Base-by-base conservation (phyloP, 2,329 filamentous ascomycete species). In the Sodiomyces alkalinus region DNA sequence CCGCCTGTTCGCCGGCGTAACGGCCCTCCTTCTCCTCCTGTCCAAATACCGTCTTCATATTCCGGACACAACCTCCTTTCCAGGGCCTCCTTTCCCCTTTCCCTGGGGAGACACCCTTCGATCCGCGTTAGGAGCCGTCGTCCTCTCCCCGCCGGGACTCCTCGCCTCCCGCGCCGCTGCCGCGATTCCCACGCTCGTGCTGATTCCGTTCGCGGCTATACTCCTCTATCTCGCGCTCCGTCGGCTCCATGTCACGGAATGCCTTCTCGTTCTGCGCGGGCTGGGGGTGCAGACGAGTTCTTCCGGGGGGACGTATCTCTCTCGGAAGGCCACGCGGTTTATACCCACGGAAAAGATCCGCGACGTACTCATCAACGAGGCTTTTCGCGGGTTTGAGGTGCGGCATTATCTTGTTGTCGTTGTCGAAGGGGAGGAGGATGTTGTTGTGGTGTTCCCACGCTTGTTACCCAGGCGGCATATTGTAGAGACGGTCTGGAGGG, bases 351-450 rank as follows among this genome's bases (percentile, higher is more conserved):
- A 79, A 24, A 76, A 82, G 53, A 92, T 98, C 33, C 81, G 81
- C 47, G 90, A 98, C 49, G 77, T 98, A 32, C 72, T 94, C 30
- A 80, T 98, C 28, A 85, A 94, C 49, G 90, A 98, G 59, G 90
- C 86, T 4, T 96, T 96, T 53, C 73, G 72, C 32, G 86, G 86
- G 1, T 92, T 94, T 45, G 82, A 86, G 54, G 85, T 96, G 19
- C 62, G 77, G 22, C 92, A 87, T 46, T 94, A 93, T 46, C 58
- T 98, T 7, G 73, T 82, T 4, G 80, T 96, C 17, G 78, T 96
- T 29, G 83, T 96, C 12, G 80, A 92, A 41, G 85, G 76, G 3
- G 87, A 96, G 53, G 69, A 77, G 30, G 77, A 90, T 39, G 68
- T 92, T 4, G 80, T 96, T 0, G 87, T 98, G n/a, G 85, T 96